Evolutionary conservation across 1,284 basidiomycete genomes (phyloP).

Genomic region (Anthracocystis walkeri): DNA sequence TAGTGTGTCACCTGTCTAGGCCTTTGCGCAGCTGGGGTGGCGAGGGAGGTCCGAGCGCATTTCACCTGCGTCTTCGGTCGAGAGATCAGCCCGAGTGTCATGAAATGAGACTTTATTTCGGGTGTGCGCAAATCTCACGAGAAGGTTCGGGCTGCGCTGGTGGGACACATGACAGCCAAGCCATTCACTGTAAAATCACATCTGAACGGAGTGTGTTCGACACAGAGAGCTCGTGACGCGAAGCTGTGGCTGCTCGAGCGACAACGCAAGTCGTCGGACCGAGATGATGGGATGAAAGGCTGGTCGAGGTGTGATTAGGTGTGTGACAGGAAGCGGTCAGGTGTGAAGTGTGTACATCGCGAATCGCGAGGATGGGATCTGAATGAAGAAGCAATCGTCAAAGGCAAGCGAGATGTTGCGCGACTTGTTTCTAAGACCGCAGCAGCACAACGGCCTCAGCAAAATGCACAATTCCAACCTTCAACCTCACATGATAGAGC

Average conservation of each 20-base stretch:
- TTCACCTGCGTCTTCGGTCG: neutral
- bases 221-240: neutral
- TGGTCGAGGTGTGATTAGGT: neutral
- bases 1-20: constrained; percentile 4
- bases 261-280: neutral
- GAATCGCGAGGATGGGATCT: too few relatives aligned
- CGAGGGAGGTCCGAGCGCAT: constrained; percentile 6
- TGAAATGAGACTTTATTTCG: neutral
- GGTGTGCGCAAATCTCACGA: too few relatives aligned
- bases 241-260: neutral
- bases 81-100: neutral
- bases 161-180: constrained; percentile 6
- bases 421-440: too few relatives aligned
- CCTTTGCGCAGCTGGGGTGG: neutral
- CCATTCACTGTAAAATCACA: neutral
- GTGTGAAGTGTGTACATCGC: neutral
- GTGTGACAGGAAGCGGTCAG: neutral
- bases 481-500: too few relatives aligned
- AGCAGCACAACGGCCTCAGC: too few relatives aligned
- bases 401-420: too few relatives aligned
- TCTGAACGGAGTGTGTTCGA: too few relatives aligned
- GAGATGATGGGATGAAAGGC: neutral
- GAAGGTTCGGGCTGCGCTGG: neutral
- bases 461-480: too few relatives aligned
- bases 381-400: too few relatives aligned